These are phyloP conservation scores for Podaxis pistillaris DNA, from an alignment of 768 basidiomycete species.

Conservation along the genomic window DNA sequence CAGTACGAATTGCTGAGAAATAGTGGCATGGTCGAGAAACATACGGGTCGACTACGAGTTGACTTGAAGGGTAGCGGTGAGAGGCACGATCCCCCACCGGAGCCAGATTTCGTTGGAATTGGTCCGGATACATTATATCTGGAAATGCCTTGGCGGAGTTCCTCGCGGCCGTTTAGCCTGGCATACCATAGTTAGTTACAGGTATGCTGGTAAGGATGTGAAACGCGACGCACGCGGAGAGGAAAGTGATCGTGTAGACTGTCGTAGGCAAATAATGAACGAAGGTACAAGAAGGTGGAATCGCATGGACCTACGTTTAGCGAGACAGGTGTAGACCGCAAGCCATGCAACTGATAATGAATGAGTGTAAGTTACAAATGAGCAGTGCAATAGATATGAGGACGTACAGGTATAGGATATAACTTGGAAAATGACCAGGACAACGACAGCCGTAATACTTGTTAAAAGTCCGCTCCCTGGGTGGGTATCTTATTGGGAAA, in stretches of 20 bases:
- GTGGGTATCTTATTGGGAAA: not conserved
- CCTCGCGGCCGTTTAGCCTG: not conserved
- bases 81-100: not conserved
- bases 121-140: not conserved
- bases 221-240: not conserved
- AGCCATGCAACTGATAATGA: not conserved
- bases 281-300: not conserved
- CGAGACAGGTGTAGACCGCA: conserved; percentile 8
- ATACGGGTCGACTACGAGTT: not conserved
- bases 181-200: not conserved
- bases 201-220: not conserved
- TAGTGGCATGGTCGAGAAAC: not conserved
- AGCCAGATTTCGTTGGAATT: not conserved
- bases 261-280: not conserved
- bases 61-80: not conserved
- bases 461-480: not conserved
- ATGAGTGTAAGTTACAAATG: not conserved
- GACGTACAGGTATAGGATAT: not conserved
- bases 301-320: not conserved
- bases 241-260: not conserved
- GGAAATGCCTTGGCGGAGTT: not conserved
- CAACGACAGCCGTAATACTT: not conserved
- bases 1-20: not conserved
- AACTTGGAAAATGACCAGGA: not conserved
- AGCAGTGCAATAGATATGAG: not conserved